Conservation (phyloP, 2,329 filamentous ascomycete genomes). For the Aureobasidium zeae region DNA sequence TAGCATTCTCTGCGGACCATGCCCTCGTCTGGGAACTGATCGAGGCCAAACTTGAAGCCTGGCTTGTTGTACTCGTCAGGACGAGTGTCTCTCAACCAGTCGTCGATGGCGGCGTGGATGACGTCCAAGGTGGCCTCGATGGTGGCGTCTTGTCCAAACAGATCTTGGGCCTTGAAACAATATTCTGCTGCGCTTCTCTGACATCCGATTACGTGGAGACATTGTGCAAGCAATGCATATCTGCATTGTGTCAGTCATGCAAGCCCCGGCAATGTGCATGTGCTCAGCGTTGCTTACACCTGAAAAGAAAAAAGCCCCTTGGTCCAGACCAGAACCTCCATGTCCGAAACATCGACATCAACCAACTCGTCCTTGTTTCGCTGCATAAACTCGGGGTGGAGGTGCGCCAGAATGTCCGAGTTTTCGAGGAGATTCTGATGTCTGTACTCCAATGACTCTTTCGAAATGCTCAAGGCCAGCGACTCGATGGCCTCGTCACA, state of each 20-base stretch:
- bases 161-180: conserved; percentile 50
- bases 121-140: conserved; percentile 46
- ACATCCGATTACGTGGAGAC: conserved; percentile 14
- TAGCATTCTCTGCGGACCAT: conserved; percentile 58
- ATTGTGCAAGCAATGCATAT: conserved; percentile 14
- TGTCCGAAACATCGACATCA: conserved; percentile 10
- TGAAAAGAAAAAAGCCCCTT: conserved; percentile 10
- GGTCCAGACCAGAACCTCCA: conserved; percentile 15
- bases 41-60: conserved; percentile 15
- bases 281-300: conserved; percentile 11
- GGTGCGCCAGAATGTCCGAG: conserved; percentile 12
- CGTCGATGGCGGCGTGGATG: conserved; percentile 32
- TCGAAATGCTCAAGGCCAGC: conserved; percentile 16
- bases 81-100: conserved; percentile 22
- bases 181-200: conserved; percentile 54
- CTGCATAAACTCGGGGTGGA: conserved; percentile 13
- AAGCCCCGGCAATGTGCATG: no score
- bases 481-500: conserved; percentile 57
- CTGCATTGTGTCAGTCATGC: not conserved
- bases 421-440: conserved; percentile 14
- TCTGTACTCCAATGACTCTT: conserved; percentile 15
- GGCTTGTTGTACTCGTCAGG: conserved; percentile 16
- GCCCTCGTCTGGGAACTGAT: conserved; percentile 57
- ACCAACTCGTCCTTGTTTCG: conserved; percentile 13
- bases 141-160: conserved; percentile 47